These are phyloP conservation scores for Leucocoprinus leucothites DNA, from an alignment of 768 basidiomycete genomes.

Conservation along the genomic window DNA sequence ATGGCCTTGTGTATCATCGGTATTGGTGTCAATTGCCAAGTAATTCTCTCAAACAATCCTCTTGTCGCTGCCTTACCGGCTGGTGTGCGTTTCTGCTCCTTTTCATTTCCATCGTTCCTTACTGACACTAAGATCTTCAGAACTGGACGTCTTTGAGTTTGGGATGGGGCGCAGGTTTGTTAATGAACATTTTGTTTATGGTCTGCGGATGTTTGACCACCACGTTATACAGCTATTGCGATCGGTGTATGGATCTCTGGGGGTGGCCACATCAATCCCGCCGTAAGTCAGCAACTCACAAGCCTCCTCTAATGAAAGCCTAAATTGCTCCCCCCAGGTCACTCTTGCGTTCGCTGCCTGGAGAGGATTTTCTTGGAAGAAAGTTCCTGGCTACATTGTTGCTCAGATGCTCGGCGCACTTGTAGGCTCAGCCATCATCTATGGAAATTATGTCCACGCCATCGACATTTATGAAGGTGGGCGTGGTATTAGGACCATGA, in stretches of 20 bases:
- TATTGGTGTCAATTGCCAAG: conserved; percentile 49
- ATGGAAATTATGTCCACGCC: conserved; percentile 68
- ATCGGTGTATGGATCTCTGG: conserved; percentile 68
- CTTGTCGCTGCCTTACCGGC: conserved; percentile 38
- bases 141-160: conserved; percentile 34
- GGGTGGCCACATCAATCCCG: conserved; percentile 66
- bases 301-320: background rate
- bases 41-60: conserved; percentile 37
- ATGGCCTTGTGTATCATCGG: conserved; percentile 54
- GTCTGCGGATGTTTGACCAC: background rate
- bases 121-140: background rate
- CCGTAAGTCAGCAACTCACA: conserved; percentile 30
- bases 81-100: conserved; percentile 41
- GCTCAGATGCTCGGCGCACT: conserved; percentile 66
- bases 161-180: conserved; percentile 38
- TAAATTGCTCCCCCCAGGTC: conserved; percentile 31
- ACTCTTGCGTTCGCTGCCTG: conserved; percentile 63
- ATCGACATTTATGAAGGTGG: conserved; percentile 67
- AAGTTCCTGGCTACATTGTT: conserved; percentile 64
- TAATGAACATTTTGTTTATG: too few species aligned
- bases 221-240: conserved; percentile 34
- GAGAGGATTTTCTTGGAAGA: conserved; percentile 68
- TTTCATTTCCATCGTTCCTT: too few species aligned
- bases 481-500: conserved; percentile 45
- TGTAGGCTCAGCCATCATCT: conserved; percentile 56